Evolutionary conservation across 768 basidiomycete genomes (phyloP), one percentile per base, ranked within the genome.

Genomic region (Tulasnella calospora): DNA sequence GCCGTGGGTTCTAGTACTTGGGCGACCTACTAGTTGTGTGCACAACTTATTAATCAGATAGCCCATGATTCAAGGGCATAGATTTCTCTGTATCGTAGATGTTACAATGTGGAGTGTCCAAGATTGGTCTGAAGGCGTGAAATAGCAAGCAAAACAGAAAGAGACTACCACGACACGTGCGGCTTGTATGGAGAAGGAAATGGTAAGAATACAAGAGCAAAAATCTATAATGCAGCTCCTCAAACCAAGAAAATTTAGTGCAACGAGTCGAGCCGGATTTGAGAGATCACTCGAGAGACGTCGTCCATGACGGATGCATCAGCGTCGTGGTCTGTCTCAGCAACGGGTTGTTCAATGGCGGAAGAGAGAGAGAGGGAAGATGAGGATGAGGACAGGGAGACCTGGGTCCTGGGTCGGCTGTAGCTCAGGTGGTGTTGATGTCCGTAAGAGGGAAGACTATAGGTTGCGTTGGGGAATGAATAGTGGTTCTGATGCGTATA

Each of bases 231-330:
- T 67, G 61, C 33, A 23, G 33, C 61, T 27, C 13, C 30, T 33
- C 15, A 35, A 67, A 67, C 33, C 19, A 67, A 35, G 61, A 33
- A 27, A 23, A 67, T 35, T 67, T 13, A 78, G 72, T 73, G 77
- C 41, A 78, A 55, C 17, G 44, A 40, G 35, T 81, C 76, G 41
- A 82, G 55, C 5, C 76, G 57, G 30, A 82, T 73, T 55, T 80
- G 80, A 7, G 78, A 78, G 23, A 82, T 74, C 0, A 80, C 80
- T 30, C 77, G 33, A 27, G 74, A 80, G 23, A 82, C 80, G 23
- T 82, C 81, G 57, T 81, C 80, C 41, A 79, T 78, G 19, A 71
- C 67, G 30, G 76, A 72, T 57, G 78, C 76, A 47, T 78, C 76
- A 23, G 51, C 40, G 78, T 67, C 47, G 61, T 67, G 61, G 77